Evolutionary conservation across 345 rosid species (phyloP).

Genomic region (Syzygium aqueum): DNA sequence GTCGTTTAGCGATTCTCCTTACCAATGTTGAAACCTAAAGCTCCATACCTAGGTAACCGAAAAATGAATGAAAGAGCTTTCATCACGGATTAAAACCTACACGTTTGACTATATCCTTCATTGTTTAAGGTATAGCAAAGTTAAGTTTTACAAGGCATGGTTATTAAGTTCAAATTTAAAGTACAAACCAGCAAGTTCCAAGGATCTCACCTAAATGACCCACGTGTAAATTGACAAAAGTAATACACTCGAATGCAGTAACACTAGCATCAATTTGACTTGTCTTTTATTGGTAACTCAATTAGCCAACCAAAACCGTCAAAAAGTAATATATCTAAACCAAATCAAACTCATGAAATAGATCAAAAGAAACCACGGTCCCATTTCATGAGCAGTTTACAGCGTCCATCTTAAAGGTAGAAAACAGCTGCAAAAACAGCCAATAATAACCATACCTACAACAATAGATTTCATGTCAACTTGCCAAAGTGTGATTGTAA

Average conservation of each 20-base stretch:
- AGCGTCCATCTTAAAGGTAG: not conserved
- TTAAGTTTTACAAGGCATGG: not conserved
- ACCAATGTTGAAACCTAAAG: no score
- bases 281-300: no score
- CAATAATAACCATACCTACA: accelerated
- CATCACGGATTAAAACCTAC: no score
- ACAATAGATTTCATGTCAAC: not conserved
- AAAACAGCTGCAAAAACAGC: not conserved
- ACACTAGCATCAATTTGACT: not conserved
- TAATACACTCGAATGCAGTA: no score
- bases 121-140: no score
- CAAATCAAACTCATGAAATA: not conserved
- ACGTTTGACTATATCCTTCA: no score
- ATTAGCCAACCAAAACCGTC: not conserved
- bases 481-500: not conserved
- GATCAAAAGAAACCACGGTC: not conserved
- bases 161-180: no score
- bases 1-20: no score
- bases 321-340: not conserved
- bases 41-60: no score
- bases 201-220: no score
- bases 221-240: no score
- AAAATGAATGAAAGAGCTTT: not conserved
- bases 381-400: not conserved
- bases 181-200: no score